A percentile compares a stretch with the other conserved stretches of the same genome.
Evolutionary conservation across 2,329 filamentous ascomycete species (phyloP).

Genomic region (Penicillium brasilianum): DNA sequence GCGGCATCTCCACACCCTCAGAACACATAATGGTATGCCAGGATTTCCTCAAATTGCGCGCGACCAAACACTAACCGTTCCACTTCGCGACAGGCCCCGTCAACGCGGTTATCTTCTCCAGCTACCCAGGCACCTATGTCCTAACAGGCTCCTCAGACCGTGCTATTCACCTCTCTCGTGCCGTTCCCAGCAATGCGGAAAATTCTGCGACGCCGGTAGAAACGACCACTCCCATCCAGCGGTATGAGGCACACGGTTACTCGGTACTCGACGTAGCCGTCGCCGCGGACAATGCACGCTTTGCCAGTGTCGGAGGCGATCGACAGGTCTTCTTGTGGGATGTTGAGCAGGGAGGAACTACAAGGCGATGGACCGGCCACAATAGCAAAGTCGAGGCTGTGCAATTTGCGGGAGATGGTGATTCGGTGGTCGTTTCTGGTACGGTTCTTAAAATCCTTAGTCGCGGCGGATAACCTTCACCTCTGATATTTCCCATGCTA

Average conservation of each 20-base stretch:
- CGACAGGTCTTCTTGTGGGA: constrained; percentile 94
- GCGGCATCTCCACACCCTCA: constrained; percentile 48
- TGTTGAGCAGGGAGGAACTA: constrained; percentile 77
- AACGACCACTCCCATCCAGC: constrained; percentile 72
- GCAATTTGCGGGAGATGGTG: constrained; percentile 75
- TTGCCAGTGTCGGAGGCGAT: constrained; percentile 88
- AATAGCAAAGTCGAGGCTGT: constrained; percentile 77
- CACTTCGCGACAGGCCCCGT: constrained; percentile 63
- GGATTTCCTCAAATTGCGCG: too few species aligned
- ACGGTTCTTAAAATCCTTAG: not conserved
- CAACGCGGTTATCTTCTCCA: constrained; percentile 74
- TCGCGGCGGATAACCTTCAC: not conserved
- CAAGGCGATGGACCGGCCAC: constrained; percentile 76
- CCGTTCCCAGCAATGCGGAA: constrained; percentile 48
- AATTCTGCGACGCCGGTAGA: constrained; percentile 35
- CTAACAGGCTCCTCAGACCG: constrained; percentile 87
- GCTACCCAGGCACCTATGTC: constrained; percentile 74
- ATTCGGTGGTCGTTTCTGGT: constrained; percentile 72
- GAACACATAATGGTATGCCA: constrained; percentile 51
- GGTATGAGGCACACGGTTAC: constrained; percentile 88
- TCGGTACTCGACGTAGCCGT: constrained; percentile 83
- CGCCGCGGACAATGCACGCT: constrained; percentile 75
- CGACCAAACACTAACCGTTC: constrained; percentile 3
- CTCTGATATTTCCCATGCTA: constrained; percentile 2
- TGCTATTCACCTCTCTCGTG: constrained; percentile 82